These are phyloP conservation scores for Agapanthus africanus DNA, from an alignment of 106 monocot genomes.

Conservation along the genomic window DNA sequence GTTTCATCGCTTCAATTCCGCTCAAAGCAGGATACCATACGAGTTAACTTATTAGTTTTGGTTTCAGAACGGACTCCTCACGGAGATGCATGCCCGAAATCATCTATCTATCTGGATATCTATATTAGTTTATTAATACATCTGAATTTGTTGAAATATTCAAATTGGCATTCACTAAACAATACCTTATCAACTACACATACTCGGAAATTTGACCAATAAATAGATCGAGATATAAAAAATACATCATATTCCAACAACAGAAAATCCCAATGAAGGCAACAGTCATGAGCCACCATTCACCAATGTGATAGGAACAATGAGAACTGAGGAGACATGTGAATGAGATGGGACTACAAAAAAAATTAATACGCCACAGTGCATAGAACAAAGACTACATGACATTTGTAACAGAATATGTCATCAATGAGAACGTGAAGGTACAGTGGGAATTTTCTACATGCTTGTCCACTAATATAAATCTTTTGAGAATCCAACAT, in stretches of 20 bases:
- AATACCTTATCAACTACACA: too few relatives aligned
- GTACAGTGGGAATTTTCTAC: not conserved
- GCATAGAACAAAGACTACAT: not conserved
- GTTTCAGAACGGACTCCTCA: too few relatives aligned
- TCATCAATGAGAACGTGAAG: not conserved
- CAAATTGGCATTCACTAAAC: too few relatives aligned
- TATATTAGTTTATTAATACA: too few relatives aligned
- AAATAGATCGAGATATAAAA: too few relatives aligned
- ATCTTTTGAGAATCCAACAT: slow-evolving; percentile 4
- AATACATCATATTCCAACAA: not conserved
- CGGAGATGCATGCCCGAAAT: too few relatives aligned
- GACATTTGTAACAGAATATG: not conserved
- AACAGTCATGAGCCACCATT: not conserved
- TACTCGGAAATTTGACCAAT: too few relatives aligned
- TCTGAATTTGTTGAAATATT: too few relatives aligned
- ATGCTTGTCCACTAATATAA: not conserved
- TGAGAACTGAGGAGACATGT: not conserved
- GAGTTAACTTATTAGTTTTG: too few relatives aligned
- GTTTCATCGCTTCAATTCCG: too few relatives aligned
- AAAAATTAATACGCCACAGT: not conserved
- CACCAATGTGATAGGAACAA: not conserved
- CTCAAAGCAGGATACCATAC: too few relatives aligned
- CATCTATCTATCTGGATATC: too few relatives aligned
- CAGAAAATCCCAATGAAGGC: not conserved
- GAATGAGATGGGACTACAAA: not conserved